Evolutionary conservation across 208 protist genomes (phyloP), one percentile per base, ranked within the genome.

Genomic region (Acanthamoeba royreba): DNA sequence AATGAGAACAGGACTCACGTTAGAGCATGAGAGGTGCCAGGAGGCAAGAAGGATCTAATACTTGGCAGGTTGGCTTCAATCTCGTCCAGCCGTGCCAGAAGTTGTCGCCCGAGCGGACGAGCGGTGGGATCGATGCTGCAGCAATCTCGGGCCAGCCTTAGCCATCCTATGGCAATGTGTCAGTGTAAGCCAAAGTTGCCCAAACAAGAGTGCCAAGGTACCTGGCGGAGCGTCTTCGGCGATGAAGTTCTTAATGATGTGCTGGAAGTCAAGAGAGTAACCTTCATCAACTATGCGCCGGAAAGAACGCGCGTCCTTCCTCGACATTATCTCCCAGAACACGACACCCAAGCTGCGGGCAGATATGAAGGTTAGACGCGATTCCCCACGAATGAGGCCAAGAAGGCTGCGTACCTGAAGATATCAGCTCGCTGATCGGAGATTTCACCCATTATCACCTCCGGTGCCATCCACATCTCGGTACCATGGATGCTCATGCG

Each of bases 71-170:
- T n/a, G n/a, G 40, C 8, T 40, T 8, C 81, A 22, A 89, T 89
- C 81, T 89, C 81, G 7, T 52, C 81, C 11, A 89, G n/a, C 4
- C 81, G 43, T 4, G 81, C 81, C 52, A 89, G n/a, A 22, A 89
- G 46, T 25, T 89, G 81, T 8, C 38, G 25, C 42, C 47, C 38
- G 17, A 89, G 40, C 8, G 81, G 81, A 8, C 81, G 40, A 5
- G 81, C 81, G 8, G 81, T 89, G 13, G 81, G 81, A 63, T 89
- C 81, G 28, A 89, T 89, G 28, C 81, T 89, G 52, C 81, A 89
- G 47, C 81, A 89, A 31, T 89, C 81, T 7, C 47, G 4, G 25
- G 81, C 81, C 42, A 89, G 28, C 81, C 81, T 19, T 11, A 89
- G 4, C 46, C 40, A 89, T 28, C 81, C 81, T 61, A 4, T 8